These are phyloP conservation scores for Berberis thunbergii DNA, from an alignment of 164 flowering plant genomes.

Conservation along the genomic window DNA sequence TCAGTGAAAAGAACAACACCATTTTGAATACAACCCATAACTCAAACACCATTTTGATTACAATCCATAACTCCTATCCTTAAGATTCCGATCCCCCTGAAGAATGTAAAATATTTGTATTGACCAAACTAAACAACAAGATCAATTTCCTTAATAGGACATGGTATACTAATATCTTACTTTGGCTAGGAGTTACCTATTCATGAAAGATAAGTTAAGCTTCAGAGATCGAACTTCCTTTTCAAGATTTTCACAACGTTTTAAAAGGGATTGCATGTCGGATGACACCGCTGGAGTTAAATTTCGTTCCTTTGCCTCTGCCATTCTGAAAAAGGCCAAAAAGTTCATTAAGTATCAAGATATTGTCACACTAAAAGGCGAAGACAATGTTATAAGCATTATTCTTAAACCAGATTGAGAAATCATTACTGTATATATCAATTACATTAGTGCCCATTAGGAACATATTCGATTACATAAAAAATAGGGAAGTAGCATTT, in stretches of 20 bases:
- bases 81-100: no score
- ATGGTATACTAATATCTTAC: no score
- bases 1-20: no score
- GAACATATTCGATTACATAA: no score
- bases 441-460: no score
- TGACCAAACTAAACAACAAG: no score
- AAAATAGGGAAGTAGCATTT: no score
- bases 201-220: conserved; percentile 80
- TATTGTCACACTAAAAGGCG: not conserved
- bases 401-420: not conserved
- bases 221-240: conserved; percentile 86
- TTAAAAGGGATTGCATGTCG: conserved; percentile 57
- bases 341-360: not conserved
- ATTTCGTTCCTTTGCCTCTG: conserved; percentile 77
- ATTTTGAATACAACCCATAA: no score
- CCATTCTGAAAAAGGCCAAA: conserved; percentile 42
- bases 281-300: conserved; percentile 51
- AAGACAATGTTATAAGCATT: not conserved
- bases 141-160: no score
- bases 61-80: no score
- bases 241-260: conserved; percentile 74
- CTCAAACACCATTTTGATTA: no score
- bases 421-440: not conserved
- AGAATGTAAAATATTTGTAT: no score
- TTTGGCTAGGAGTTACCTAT: conserved; percentile 34